phyloP scores from a whole-genome alignment of 257 asterid genomes.

The Linderniella brevidens region DNA sequence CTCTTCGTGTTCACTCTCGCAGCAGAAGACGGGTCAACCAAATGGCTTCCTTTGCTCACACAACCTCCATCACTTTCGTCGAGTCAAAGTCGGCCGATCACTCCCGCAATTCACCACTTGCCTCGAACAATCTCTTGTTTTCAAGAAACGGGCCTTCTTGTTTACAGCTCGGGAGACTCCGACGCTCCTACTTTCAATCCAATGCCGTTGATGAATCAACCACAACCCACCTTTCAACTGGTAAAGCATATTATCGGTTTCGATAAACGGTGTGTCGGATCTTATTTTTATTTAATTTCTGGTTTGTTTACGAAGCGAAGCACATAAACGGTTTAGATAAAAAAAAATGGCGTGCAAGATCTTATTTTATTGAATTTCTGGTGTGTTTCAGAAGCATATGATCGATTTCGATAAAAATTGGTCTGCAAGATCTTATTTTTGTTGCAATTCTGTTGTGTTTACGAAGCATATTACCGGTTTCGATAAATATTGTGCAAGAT shows the following conservation, averaged over 20 bases:
- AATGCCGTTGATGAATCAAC: conserved; percentile 21
- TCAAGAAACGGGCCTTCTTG: conserved; percentile 16
- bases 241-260: conserved; percentile 19
- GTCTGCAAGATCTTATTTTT: too few relatives aligned
- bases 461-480: too few relatives aligned
- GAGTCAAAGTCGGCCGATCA: conserved; percentile 10
- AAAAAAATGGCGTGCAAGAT: too few relatives aligned
- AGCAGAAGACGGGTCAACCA: too few relatives aligned
- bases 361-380: too few relatives aligned
- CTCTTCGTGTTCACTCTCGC: too few relatives aligned
- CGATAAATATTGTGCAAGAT: too few relatives aligned
- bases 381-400: too few relatives aligned
- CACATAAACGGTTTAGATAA: too few relatives aligned
- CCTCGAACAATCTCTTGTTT: conserved; percentile 17
- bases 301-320: background rate
- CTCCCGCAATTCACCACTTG: conserved; percentile 12
- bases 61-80: conserved; percentile 6
- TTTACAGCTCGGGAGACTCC: conserved; percentile 12
- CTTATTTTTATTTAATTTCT: background rate
- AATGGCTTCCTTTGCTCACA: too few relatives aligned
- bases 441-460: background rate
- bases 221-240: conserved; percentile 24
- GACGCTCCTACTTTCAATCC: conserved; percentile 9
- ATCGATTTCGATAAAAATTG: too few relatives aligned
- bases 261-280: background rate